Base-by-base conservation (phyloP, 2,329 filamentous ascomycete species). In the Ceratocystis diversiconidia region DNA sequence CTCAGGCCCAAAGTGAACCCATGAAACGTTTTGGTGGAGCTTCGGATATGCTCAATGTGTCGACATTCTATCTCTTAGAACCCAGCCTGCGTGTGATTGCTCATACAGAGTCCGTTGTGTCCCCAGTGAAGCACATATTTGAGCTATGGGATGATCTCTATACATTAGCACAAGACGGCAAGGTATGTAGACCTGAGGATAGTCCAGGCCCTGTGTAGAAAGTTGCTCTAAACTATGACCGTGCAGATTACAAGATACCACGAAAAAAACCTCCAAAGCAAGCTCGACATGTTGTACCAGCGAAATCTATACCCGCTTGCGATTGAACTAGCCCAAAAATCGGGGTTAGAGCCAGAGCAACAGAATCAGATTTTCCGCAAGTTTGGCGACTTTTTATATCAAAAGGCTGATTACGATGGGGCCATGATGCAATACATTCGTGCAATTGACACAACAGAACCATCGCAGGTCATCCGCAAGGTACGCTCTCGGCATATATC, bases 371-470 rank as follows among this genome's bases (percentile, higher is more conserved):
- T 99, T 67, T 95, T 92, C 72, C 86, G 92, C 67, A 92, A 87
- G 73, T 97, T 96, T 74, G 94, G 92, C 12, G 94, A 99, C 73
- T 89, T 92, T 71, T 76, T 97, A 2, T 97, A 99, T 72, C 90
- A 95, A 69, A 96, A 95, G 72, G 90, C 89, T 3, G 92, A 96
- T 72, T 99, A 92, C 72, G 94, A 99, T 72, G 94, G 89, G 5
- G 92, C 95, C n/a, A 99, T 99, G 95, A 88, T 95, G 71, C 94
- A 97, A 74, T 99, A 99, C 73, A 85, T 99, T 68, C 88, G 90
- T 70, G 92, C 95, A 0, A 96, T 99, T 67, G 92, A 96, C 72
- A 94, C 90, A 67, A 97, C 92, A 0, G 92, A 97, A 71, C 92
- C 92, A 5, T 96, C 92, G 1, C 92, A 96, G 72, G 90, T 97